Evolutionary conservation across 129 eudicot species (phyloP), one percentile per base, ranked within the genome.

Genomic region (Sambucus nigra): DNA sequence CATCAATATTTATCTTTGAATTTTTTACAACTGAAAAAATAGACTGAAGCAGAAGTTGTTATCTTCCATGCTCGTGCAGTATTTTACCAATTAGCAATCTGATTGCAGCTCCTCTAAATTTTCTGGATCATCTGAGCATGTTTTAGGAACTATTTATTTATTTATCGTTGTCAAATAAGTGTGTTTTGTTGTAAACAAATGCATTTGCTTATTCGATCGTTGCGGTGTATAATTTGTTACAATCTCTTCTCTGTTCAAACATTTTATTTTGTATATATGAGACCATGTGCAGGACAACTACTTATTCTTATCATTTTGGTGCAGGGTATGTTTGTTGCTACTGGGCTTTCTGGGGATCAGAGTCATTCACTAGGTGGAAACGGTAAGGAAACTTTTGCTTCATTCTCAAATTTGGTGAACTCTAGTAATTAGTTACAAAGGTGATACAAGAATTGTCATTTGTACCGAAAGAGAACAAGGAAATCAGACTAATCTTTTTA

Each of bases 281-380:
- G n/a, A n/a, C n/a, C n/a, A n/a, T n/a, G n/a, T n/a, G n/a, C n/a
- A n/a, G n/a, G n/a, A n/a, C n/a, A n/a, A n/a, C n/a, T n/a, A n/a
- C n/a, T n/a, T n/a, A n/a, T n/a, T n/a, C n/a, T 4, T 35, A n/a
- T 61, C 40, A 7, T 50, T 19, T 26, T 41, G n/a, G 29, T 55
- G 67, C 65, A 86, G 94, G 86, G 83, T 31, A 53, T 74, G 47
- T 69, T 65, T 57, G 51, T 67, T 35, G 57, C 81, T 25, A n/a
- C 56, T 52, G 87, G 92, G 60, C 55, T 33, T 61, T 69, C 74
- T 7, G 81, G 75, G 15, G 86, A 83, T 59, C 94, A 68, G 27
- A 67, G 47, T 50, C 77, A 63, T 44, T 58, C 74, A 45, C 25
- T 58, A 8, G 64, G 68, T 53, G 64, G 73, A 69, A 80, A 69